Evolutionary conservation across 176 grass and related monocot genomes (phyloP).

Genomic region (Oryza brachyantha): DNA sequence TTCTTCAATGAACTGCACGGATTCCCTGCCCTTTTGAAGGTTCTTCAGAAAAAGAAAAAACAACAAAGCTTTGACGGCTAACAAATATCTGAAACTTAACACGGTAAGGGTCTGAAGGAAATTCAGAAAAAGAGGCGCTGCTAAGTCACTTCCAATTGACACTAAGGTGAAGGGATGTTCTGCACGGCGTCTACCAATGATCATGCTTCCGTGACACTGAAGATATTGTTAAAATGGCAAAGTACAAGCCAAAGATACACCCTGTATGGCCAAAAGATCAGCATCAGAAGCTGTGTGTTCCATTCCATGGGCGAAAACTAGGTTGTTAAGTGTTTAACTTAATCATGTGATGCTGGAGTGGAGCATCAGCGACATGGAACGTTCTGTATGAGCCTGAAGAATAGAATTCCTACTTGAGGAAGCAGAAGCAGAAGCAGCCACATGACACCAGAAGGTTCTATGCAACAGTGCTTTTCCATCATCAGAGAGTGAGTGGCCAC

Average conservation of each 20-base stretch:
- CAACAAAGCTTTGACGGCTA: background rate
- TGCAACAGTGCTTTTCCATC: conserved; percentile 19
- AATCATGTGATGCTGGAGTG: background rate
- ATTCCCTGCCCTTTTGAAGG: too few relatives aligned
- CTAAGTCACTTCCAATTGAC: background rate
- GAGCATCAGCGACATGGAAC: background rate
- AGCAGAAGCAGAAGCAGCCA: conserved; percentile 21
- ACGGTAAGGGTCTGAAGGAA: background rate
- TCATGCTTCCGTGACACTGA: background rate
- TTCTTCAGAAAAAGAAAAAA: too few relatives aligned
- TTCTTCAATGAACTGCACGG: too few relatives aligned
- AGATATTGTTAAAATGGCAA: background rate
- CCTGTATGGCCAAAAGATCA: background rate
- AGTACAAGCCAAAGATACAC: background rate
- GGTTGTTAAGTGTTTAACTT: background rate
- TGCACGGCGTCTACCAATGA: background rate
- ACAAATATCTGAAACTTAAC: conserved; percentile 15
- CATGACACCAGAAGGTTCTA: conserved; percentile 33
- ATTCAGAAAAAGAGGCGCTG: background rate
- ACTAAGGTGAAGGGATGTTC: conserved; percentile 27
- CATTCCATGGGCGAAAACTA: background rate
- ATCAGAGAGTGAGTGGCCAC: conserved; percentile 26
- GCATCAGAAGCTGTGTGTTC: background rate
- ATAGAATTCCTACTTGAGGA: conserved; percentile 13
- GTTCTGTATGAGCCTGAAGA: conserved; percentile 9